These are phyloP conservation scores for Neofusicoccum ribis DNA, from an alignment of 2,329 filamentous ascomycete genomes.

Conservation along the genomic window DNA sequence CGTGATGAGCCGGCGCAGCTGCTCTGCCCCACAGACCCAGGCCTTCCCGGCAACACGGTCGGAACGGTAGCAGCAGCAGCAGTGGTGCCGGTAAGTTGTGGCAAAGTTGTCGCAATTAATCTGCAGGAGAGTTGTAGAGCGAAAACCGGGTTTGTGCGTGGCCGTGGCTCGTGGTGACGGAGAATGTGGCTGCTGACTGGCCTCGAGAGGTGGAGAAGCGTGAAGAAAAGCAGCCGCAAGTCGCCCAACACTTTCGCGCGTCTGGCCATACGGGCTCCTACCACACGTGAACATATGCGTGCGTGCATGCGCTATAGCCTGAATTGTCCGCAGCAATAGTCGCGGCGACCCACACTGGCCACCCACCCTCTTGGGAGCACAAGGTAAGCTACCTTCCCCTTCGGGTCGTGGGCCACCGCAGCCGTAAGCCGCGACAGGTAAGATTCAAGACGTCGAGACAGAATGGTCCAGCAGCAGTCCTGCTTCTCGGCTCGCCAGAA, in stretches of 20 bases:
- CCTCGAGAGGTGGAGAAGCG: neutral
- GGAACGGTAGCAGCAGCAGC: neutral
- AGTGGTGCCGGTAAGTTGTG: neutral
- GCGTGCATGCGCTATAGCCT: neutral
- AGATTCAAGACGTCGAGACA: neutral
- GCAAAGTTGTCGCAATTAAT: neutral
- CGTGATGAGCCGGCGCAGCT: neutral
- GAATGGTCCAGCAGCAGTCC: neutral
- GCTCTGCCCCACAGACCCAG: neutral
- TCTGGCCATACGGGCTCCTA: neutral
- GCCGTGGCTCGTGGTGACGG: neutral
- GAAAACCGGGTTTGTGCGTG: neutral
- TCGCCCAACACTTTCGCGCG: neutral
- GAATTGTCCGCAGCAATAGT: constrained; percentile 13
- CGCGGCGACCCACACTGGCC: neutral
- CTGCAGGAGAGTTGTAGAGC: neutral
- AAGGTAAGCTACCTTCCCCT: constrained; percentile 2
- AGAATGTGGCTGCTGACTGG: neutral
- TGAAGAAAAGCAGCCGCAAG: constrained; percentile 6
- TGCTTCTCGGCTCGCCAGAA: neutral
- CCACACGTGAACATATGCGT: neutral
- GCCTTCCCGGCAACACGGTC: neutral
- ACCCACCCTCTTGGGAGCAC: neutral
- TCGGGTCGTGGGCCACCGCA: neutral
- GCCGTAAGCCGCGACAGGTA: neutral